These are phyloP conservation scores for Arxiozyma slooffiae DNA, from an alignment of 1,139 yeast genomes.

Conservation along the genomic window DNA sequence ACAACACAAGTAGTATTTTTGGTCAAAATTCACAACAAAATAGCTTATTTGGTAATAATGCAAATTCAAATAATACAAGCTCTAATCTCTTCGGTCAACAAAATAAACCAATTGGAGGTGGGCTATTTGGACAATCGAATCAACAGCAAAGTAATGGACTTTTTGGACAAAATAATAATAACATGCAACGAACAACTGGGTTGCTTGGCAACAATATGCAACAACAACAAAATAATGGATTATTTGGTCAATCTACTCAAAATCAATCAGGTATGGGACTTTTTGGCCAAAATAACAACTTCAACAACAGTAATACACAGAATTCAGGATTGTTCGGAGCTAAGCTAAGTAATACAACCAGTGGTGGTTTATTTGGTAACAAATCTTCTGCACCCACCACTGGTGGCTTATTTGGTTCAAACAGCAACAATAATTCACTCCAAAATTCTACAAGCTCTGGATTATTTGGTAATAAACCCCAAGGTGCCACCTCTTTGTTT, in stretches of 20 bases:
- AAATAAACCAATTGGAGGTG: slow-evolving; percentile 18
- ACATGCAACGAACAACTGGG: slow-evolving; percentile 21
- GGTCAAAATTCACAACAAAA: slow-evolving; percentile 29
- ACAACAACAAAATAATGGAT: slow-evolving; percentile 24
- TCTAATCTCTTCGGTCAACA: slow-evolving; percentile 23
- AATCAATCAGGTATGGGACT: slow-evolving; percentile 20
- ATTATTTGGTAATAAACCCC: slow-evolving; percentile 26
- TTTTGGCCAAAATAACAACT: slow-evolving; percentile 28
- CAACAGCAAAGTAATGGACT: slow-evolving; percentile 16
- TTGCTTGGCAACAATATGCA: slow-evolving; percentile 27
- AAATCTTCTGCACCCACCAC: slow-evolving; percentile 12
- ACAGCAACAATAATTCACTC: slow-evolving; percentile 4
- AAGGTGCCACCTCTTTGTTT: slow-evolving; percentile 13
- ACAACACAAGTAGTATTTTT: slow-evolving; percentile 28
- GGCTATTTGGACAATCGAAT: slow-evolving; percentile 26
- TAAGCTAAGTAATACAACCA: slow-evolving; percentile 14
- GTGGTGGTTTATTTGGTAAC: slow-evolving; percentile 27
- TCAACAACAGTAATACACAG: slow-evolving; percentile 9
- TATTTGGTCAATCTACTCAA: slow-evolving; percentile 28
- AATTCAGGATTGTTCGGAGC: slow-evolving; percentile 4
- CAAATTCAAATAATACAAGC: slow-evolving; percentile 6
- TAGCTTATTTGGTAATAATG: not conserved
- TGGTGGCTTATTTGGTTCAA: slow-evolving; percentile 10
- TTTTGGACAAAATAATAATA: slow-evolving; percentile 24
- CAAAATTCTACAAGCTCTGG: slow-evolving; percentile 18